Evolutionary conservation across 257 asterid species (phyloP).

Genomic region (Ajuga chamaepitys): DNA sequence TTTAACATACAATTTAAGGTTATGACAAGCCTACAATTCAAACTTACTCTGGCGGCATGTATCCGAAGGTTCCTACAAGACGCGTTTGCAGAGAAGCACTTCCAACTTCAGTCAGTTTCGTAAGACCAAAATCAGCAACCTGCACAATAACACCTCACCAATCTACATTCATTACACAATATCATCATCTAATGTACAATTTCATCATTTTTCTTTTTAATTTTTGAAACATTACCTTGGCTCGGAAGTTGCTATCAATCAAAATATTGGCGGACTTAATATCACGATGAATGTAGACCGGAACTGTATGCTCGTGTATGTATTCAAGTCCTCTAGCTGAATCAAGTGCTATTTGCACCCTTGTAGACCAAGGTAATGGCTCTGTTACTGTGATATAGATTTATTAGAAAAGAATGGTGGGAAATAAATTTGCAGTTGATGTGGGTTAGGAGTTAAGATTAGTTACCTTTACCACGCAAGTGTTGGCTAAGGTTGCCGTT

Average conservation of each 20-base stretch:
- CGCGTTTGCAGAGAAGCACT: slow-evolving; percentile 69
- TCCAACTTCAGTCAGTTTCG: slow-evolving; percentile 74
- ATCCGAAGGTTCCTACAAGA: slow-evolving; percentile 82
- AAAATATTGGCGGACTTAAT: slow-evolving; percentile 76
- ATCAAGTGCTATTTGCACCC: slow-evolving; percentile 85
- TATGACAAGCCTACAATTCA: not conserved
- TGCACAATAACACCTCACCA: no score
- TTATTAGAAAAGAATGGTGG: not conserved
- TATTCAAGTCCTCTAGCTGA: slow-evolving; percentile 96
- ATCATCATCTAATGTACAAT: no score
- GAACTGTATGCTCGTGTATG: slow-evolving; percentile 91
- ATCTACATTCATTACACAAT: no score
- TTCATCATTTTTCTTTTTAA: no score
- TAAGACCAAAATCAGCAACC: slow-evolving; percentile 92
- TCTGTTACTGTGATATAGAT: slow-evolving; percentile 46
- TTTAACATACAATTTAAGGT: no score
- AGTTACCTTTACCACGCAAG: slow-evolving; percentile 59
- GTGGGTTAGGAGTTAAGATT: not conserved
- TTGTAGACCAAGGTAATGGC: slow-evolving; percentile 58
- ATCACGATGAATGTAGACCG: slow-evolving; percentile 79
- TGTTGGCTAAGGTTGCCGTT: slow-evolving; percentile 85
- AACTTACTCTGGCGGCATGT: slow-evolving; percentile 88
- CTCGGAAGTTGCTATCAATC: slow-evolving; percentile 66
- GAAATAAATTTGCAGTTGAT: not conserved
- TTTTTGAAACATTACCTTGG: slow-evolving; percentile 70